Evolutionary conservation across 495 filamentous ascomycete genomes (phyloP).

Genomic region (Oidiodendron maius): DNA sequence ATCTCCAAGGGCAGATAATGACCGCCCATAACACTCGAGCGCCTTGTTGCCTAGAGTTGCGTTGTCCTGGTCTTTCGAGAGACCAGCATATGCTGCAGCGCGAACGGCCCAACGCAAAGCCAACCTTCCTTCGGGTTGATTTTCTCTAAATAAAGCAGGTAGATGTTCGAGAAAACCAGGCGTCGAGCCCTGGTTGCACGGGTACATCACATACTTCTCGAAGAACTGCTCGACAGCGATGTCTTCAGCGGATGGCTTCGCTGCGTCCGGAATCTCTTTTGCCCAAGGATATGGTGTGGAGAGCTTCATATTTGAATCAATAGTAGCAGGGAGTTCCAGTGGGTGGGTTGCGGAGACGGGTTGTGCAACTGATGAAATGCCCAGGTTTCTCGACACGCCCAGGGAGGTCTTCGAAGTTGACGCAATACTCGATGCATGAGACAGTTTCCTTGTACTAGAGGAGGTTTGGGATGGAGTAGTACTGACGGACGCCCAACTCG

Average conservation of each 20-base stretch:
- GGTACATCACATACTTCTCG: constrained; percentile 31
- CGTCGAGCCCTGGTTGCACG: constrained; percentile 26
- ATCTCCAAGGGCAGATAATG: constrained; percentile 24
- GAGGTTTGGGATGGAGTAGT: background rate
- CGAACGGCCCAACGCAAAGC: constrained; percentile 30
- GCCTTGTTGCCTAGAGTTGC: constrained; percentile 18
- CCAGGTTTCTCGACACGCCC: too few species aligned
- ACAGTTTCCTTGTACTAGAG: background rate
- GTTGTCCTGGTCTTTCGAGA: constrained; percentile 20
- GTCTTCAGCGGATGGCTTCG: constrained; percentile 20
- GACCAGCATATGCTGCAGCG: constrained; percentile 26
- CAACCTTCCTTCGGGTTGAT: constrained; percentile 25
- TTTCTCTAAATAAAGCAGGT: constrained; percentile 27
- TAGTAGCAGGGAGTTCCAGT: constrained; percentile 14
- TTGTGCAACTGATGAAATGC: background rate
- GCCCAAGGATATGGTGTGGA: constrained; percentile 5
- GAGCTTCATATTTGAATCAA: constrained; percentile 10
- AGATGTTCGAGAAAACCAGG: constrained; percentile 31
- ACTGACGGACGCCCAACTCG: background rate
- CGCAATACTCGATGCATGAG: background rate
- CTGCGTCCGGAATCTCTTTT: constrained; percentile 3
- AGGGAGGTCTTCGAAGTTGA: background rate
- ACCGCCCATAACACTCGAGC: constrained; percentile 27
- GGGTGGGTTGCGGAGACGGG: constrained; percentile 10
- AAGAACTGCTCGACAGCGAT: constrained; percentile 24